A percentile compares a stretch with the other conserved stretches of the same genome.
These are phyloP conservation scores for Thalassiosira ordinaria DNA, from an alignment of 352 stramenopile species.

Conservation along the genomic window DNA sequence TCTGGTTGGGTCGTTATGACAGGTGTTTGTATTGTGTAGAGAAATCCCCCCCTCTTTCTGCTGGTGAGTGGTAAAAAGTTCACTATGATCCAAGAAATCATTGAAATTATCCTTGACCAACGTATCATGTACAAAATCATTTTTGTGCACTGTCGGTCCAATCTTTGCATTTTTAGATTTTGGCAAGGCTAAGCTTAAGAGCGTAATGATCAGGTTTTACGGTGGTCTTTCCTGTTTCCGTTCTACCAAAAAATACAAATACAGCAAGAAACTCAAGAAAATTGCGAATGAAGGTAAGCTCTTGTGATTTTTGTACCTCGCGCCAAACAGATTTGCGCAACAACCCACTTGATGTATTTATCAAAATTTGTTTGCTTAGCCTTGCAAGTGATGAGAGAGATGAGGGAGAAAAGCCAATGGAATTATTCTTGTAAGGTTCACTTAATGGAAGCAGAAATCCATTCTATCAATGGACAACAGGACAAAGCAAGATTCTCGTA, in stretches of 20 bases:
- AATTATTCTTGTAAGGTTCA: slow-evolving; percentile 19
- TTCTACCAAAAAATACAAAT: slow-evolving; percentile 1
- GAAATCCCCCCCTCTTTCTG: not conserved
- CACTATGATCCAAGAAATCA: too few species aligned
- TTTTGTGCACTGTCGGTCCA: not conserved
- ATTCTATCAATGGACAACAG: not conserved
- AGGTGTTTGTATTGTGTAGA: slow-evolving; percentile 26
- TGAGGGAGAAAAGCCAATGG: not conserved
- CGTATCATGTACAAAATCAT: not conserved
- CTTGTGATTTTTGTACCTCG: not conserved
- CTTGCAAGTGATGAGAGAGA: slow-evolving; percentile 15
- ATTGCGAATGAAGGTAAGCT: slow-evolving; percentile 7
- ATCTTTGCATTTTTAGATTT: slow-evolving; percentile 6
- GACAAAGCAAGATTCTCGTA: slow-evolving; percentile 17
- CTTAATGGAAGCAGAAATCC: slow-evolving; percentile 31
- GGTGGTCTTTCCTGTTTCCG: slow-evolving; percentile 22
- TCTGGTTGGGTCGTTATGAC: slow-evolving; percentile 41
- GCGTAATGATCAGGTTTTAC: slow-evolving; percentile 26
- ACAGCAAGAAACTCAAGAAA: slow-evolving; percentile 2
- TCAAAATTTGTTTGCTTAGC: not conserved
- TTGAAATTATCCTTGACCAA: not conserved
- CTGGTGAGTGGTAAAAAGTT: not conserved
- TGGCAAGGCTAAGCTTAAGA: not conserved
- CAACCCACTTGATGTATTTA: not conserved
- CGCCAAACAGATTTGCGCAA: not conserved